Evolutionary conservation across 176 grass and related monocot species (phyloP), one percentile per base, ranked within the genome.

Genomic region (Musa acuminata): DNA sequence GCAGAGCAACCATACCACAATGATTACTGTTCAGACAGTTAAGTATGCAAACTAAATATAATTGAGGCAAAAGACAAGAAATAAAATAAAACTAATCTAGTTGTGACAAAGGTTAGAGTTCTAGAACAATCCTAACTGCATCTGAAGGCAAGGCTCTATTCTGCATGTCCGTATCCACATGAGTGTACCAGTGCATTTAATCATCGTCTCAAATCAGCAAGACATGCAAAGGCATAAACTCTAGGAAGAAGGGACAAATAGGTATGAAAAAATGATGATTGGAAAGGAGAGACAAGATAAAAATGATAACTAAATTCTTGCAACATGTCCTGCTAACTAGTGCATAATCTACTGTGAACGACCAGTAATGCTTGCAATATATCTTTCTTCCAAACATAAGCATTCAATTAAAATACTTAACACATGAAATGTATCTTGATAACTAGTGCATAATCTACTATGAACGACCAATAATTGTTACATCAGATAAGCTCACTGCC

Each of bases 1-100:
- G 72, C 58, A 84, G 65, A 52, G 80, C 70, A 52, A 57, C 64
- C 75, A 70, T 82, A 14, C 13, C 10, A 1, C 12, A 14, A 16
- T 35, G 11, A 35, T 67, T 35, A 35, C 24, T 43, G 5, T 16
- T 7, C 26, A 8, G 11, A 29, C 24, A 35, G 25, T 67, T 43
- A 43, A 67, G 11, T 7, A 14, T 67, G 13, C 11, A 67, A 67
- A 13, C 35, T 43, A 67, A 67, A 29, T 16, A 67, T 43, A 65
- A 1, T 13, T 67, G 64, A 43, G 35, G 35, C 35, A 43, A 35
- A 29, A 35, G 11, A 67, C 11, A 2, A 67, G 21, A 67, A 16
- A 19, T 60, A 26, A 43, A 67, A 29, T 13, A 67, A 25, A 35
- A 60, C 57, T n/a, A 19, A 58, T 58, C 13, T 58, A 43, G 35